Base-by-base conservation (phyloP, 495 filamentous ascomycete species). In the Letharia lupina region DNA sequence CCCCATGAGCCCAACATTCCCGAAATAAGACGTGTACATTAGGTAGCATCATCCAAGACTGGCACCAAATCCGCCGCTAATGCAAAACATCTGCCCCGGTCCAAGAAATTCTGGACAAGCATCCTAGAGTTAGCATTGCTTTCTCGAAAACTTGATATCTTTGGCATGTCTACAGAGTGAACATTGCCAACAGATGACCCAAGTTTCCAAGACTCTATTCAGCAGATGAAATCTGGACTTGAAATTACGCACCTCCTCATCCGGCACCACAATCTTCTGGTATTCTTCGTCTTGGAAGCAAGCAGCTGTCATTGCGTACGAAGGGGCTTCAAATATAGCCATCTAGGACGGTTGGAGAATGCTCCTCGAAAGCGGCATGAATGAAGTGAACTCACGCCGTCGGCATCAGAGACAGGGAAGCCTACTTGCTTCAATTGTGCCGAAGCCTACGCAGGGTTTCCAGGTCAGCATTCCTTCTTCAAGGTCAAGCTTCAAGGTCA, bases 321-420 rank as follows among this genome's bases (percentile, higher is more conserved):
- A 63, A 5, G 35, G 31, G 18, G 65, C 65, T 42, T 68, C 66
- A 54, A 70, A 63, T 44, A 70, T 44, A 15, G 63, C 68, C 61
- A 70, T 70, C 37, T 56, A 35, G 15, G 1, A 57, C 31, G 1
- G 54, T 37, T 37, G 33, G 33, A 57, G 20, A 37, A 37, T 37
- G 33, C 5, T 57, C 54, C 15, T 20, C 31, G 3, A 57, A 33
- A 37, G 54, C 28, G 33, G 54, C 33, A 57, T 57, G 31, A 15
- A 16, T 20, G 6, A 20, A 20, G 15, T 35, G 33, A 37, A 57
- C 54, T 37, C 16, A 57, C 54, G 33, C 54, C 54, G 7, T 57
- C 33, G 31, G 54, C 54, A 57, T 57, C 54, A 57, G 10, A 40
- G 3, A 52, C 28, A 37, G 62, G 63, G 39, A 65, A 45, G 57